These are phyloP conservation scores for Naganishia onofrii DNA, from an alignment of 768 basidiomycete species.

Conservation along the genomic window DNA sequence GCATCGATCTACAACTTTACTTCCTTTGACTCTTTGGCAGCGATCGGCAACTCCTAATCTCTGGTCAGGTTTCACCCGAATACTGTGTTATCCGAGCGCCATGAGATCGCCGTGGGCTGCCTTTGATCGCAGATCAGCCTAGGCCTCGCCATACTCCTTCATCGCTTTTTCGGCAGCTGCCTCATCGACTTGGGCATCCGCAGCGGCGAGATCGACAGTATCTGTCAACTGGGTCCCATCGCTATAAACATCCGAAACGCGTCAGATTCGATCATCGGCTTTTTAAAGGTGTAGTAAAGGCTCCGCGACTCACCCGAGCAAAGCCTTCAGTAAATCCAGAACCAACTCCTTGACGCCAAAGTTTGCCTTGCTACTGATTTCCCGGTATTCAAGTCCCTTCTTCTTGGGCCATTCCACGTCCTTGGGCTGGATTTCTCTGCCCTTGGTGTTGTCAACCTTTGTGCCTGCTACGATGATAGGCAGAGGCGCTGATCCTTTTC, in stretches of 20 bases:
- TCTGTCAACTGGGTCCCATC: slow-evolving; percentile 35
- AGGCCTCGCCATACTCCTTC: slow-evolving; percentile 33
- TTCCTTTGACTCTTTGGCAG: too few species aligned
- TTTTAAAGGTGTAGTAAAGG: neutral
- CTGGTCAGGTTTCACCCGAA: neutral
- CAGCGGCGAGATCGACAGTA: slow-evolving; percentile 29
- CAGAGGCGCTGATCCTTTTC: slow-evolving; percentile 32
- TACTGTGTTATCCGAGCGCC: neutral
- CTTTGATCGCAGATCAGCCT: neutral
- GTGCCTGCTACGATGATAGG: slow-evolving; percentile 39
- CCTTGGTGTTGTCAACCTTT: slow-evolving; percentile 36
- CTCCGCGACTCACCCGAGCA: slow-evolving; percentile 20
- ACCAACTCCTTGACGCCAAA: slow-evolving; percentile 36
- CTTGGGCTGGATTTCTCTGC: slow-evolving; percentile 36
- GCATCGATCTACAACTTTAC: too few species aligned
- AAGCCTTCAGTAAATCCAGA: slow-evolving; percentile 29
- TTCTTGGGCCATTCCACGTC: slow-evolving; percentile 36
- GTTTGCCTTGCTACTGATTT: slow-evolving; percentile 37
- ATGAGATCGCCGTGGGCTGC: too few species aligned
- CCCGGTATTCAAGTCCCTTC: slow-evolving; percentile 34
- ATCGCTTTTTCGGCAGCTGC: slow-evolving; percentile 32
- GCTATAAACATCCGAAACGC: neutral
- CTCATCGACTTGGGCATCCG: slow-evolving; percentile 32
- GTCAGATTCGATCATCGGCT: neutral
- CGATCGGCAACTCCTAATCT: too few species aligned